These are phyloP conservation scores for Trichosanthes cucumerina DNA, from an alignment of 306 rosid genomes.

Conservation along the genomic window DNA sequence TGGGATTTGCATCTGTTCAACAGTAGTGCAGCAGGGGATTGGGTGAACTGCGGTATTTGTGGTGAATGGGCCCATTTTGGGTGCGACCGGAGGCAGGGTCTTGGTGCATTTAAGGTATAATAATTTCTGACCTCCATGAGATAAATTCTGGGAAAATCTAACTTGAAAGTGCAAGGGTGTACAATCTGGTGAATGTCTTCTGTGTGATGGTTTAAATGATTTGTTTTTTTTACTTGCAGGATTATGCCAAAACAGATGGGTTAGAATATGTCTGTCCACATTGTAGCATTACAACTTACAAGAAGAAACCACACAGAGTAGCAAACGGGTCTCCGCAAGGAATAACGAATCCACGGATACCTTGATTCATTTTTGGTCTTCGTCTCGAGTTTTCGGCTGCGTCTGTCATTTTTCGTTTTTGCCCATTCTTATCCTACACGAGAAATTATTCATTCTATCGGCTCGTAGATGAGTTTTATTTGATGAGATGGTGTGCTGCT, in stretches of 20 bases:
- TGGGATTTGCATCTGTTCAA: slow-evolving; percentile 17
- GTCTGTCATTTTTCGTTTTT: not conserved
- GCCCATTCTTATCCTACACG: not conserved
- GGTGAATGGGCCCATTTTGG: slow-evolving; percentile 99
- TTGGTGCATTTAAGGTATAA: slow-evolving; percentile 96
- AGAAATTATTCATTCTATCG: not conserved
- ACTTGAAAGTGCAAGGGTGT: not conserved
- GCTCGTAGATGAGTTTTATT: slow-evolving; percentile 1
- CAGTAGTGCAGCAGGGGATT: slow-evolving; percentile 99
- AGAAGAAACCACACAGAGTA: slow-evolving; percentile 71
- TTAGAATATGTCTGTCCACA: slow-evolving; percentile 97
- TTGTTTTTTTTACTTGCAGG: slow-evolving; percentile 38
- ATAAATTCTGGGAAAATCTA: not conserved
- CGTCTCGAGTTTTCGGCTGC: not conserved
- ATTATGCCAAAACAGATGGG: slow-evolving; percentile 99
- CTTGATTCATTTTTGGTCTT: slow-evolving; percentile 26
- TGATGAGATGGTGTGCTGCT: slow-evolving; percentile 6
- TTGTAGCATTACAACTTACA: slow-evolving; percentile 84
- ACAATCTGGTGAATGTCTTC: not conserved
- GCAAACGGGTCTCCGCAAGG: slow-evolving; percentile 74
- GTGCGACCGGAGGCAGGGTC: slow-evolving; percentile 98
- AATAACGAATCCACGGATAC: slow-evolving; percentile 41
- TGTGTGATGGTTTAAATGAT: not conserved
- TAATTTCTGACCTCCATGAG: not conserved
- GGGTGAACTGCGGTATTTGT: slow-evolving; percentile 99